Percentiles rank a stretch among this genome's conserved stretches.
Evolutionary conservation across 495 filamentous ascomycete genomes (phyloP).

Genomic region (Neurospora sublineolata): DNA sequence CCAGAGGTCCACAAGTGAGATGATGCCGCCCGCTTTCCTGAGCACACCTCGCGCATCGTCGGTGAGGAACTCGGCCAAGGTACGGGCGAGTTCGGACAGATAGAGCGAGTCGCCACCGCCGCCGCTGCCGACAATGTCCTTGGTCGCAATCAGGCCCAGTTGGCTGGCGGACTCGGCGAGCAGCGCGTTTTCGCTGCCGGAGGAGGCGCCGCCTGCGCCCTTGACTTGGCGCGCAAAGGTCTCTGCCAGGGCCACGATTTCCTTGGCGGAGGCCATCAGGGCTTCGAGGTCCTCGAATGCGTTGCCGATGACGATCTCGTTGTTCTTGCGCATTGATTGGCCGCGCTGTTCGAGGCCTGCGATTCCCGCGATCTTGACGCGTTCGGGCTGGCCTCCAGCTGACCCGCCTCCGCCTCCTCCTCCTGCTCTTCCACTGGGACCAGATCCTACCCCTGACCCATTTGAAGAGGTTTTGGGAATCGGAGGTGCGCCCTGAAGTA

Average conservation of each 20-base stretch:
- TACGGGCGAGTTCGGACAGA: constrained; percentile 71
- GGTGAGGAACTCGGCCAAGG: constrained; percentile 85
- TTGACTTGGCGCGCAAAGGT: constrained; percentile 64
- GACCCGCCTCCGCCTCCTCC: constrained; percentile 1
- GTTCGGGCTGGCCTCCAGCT: constrained; percentile 13
- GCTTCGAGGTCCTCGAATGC: constrained; percentile 96
- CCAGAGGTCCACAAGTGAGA: constrained; percentile 93
- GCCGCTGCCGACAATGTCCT: constrained; percentile 57
- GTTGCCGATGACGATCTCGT: constrained; percentile 82
- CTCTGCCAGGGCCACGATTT: constrained; percentile 88
- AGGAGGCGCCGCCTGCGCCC: constrained; percentile 38
- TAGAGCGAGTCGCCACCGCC: constrained; percentile 44
- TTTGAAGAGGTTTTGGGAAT: constrained; percentile 56
- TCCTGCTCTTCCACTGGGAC: constrained; percentile 9
- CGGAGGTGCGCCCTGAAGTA: constrained; percentile 84
- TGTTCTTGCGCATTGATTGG: constrained; percentile 73
- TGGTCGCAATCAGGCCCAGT: constrained; percentile 80
- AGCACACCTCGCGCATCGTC: constrained; percentile 79
- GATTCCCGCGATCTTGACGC: constrained; percentile 68
- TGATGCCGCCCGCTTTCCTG: constrained; percentile 77
- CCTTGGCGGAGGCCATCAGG: constrained; percentile 92
- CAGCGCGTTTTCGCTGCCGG: constrained; percentile 56
- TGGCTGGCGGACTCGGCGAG: constrained; percentile 76
- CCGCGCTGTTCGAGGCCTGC: constrained; percentile 81
- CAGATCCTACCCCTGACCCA: constrained; percentile 38